These are phyloP conservation scores for Monosporozyma servazzii DNA, from an alignment of 805 yeast genomes.

Conservation along the genomic window DNA sequence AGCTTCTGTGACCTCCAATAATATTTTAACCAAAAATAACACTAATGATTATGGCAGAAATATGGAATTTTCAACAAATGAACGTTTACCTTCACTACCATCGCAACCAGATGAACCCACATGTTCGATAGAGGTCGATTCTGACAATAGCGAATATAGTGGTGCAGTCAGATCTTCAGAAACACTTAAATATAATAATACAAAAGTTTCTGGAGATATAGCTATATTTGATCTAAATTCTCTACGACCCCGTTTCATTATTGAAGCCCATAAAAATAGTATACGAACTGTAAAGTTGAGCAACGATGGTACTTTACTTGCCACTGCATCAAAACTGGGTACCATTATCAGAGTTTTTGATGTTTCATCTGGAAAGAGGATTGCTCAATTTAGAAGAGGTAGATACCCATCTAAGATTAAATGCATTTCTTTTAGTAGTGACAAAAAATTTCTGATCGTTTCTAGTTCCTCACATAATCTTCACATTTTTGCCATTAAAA, in stretches of 20 bases:
- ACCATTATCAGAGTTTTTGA: slow-evolving; percentile 65
- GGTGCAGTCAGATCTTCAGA: neutral
- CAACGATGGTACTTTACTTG: slow-evolving; percentile 54
- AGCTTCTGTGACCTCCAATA: neutral
- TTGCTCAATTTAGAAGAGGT: slow-evolving; percentile 64
- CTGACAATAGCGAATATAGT: neutral
- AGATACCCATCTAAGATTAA: slow-evolving; percentile 73
- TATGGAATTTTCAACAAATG: neutral
- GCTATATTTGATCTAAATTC: slow-evolving; percentile 54
- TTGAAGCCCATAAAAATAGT: slow-evolving; percentile 65
- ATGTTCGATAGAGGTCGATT: neutral
- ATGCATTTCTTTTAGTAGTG: slow-evolving; percentile 62
- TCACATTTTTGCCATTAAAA: neutral
- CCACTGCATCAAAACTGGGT: slow-evolving; percentile 70
- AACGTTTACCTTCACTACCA: neutral
- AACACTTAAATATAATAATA: neutral
- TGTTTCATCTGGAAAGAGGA: slow-evolving; percentile 47
- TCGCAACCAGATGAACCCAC: neutral
- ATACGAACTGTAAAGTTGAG: slow-evolving; percentile 55
- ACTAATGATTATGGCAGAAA: neutral
- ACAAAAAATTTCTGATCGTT: slow-evolving; percentile 65
- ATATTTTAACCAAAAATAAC: neutral
- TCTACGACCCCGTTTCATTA: slow-evolving; percentile 53
- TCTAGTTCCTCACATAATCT: slow-evolving; percentile 26
- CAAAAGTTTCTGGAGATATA: slow-evolving; percentile 47